These are phyloP conservation scores for Fusarium coffeatum DNA, from an alignment of 2,329 filamentous ascomycete species.

Conservation along the genomic window DNA sequence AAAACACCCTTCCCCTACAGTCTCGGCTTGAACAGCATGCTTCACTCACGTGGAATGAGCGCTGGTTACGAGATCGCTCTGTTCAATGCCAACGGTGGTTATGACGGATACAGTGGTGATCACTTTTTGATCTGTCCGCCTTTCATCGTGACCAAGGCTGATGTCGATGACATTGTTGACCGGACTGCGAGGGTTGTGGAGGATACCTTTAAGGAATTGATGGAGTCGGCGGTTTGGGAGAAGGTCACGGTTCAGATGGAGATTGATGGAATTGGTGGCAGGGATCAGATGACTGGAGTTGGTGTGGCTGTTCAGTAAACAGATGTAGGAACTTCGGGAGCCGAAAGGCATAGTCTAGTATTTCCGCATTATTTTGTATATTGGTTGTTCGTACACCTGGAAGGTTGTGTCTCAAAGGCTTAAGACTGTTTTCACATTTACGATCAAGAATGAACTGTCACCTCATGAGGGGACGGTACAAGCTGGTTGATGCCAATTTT, in stretches of 20 bases:
- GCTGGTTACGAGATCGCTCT: slow-evolving; percentile 35
- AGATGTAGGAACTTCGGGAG: not conserved
- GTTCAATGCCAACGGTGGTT: slow-evolving; percentile 40
- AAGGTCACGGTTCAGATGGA: slow-evolving; percentile 36
- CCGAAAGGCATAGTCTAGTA: not conserved
- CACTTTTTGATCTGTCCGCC: slow-evolving; percentile 39
- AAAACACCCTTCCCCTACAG: slow-evolving; percentile 36
- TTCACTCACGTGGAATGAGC: slow-evolving; percentile 37
- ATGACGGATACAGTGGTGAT: slow-evolving; percentile 40
- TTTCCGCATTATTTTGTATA: no score
- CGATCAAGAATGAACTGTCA: no score
- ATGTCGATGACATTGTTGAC: slow-evolving; percentile 39
- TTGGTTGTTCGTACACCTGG: no score
- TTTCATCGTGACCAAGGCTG: slow-evolving; percentile 28
- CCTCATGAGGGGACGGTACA: no score
- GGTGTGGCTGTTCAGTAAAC: slow-evolving; percentile 5
- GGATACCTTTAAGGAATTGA: slow-evolving; percentile 35
- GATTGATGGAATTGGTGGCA: not conserved
- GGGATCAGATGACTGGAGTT: not conserved
- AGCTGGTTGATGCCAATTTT: no score
- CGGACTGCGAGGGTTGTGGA: slow-evolving; percentile 29
- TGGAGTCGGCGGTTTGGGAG: slow-evolving; percentile 26
- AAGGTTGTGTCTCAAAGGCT: no score
- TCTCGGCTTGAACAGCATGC: slow-evolving; percentile 16
- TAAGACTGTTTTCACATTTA: no score